Conservation (phyloP, 257 asterid genomes). For the Capsicum chinense region DNA sequence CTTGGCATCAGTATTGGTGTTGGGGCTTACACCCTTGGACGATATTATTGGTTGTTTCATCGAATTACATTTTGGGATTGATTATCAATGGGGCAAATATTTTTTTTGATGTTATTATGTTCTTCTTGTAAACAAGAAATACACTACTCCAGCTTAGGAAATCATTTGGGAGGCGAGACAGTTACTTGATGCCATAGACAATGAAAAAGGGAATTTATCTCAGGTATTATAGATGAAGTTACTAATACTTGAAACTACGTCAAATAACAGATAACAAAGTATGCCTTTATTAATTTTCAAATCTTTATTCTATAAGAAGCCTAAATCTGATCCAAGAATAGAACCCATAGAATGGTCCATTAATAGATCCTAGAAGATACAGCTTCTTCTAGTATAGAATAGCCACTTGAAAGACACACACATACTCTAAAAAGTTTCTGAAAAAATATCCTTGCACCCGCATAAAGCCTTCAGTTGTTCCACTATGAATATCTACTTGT, state of each 20-base stretch:
- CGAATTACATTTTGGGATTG: no score
- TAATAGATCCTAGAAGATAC: neutral
- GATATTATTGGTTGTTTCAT: no score
- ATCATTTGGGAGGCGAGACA: neutral
- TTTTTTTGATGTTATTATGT: neutral
- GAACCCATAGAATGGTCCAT: neutral
- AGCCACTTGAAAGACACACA: neutral
- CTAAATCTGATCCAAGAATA: conserved; percentile 3
- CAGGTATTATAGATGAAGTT: neutral
- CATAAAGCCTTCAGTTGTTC: conserved; percentile 18
- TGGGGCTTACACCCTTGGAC: no score
- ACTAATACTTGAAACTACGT: neutral
- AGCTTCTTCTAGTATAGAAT: conserved; percentile 4
- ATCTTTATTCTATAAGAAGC: conserved; percentile 12
- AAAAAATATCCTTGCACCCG: conserved; percentile 3
- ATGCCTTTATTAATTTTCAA: neutral
- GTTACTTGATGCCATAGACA: neutral
- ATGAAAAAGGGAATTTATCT: neutral
- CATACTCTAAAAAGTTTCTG: neutral
- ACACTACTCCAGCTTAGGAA: conserved; percentile 25
- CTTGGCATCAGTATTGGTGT: no score
- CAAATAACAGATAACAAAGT: neutral
- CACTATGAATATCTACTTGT: neutral
- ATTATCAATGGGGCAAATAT: neutral
- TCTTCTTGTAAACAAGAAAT: neutral